These are phyloP conservation scores for Exophiala bonariae DNA, from an alignment of 2,329 filamentous ascomycete species.

Conservation along the genomic window DNA sequence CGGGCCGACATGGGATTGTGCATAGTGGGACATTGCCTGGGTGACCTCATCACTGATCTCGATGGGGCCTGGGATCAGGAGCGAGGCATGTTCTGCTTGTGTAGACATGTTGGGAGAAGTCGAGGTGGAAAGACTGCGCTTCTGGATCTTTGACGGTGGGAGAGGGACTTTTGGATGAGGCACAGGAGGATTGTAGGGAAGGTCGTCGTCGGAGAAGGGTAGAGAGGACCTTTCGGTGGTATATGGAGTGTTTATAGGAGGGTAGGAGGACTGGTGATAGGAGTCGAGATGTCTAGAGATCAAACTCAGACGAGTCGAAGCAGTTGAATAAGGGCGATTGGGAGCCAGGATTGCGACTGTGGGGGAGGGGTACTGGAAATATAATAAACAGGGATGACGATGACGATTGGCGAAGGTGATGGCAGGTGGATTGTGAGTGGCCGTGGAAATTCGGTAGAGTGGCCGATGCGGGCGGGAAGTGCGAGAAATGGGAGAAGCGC, in stretches of 20 bases:
- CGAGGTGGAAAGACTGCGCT: conserved; percentile 22
- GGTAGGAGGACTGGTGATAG: conserved; percentile 43
- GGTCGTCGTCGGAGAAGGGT: conserved; percentile 50
- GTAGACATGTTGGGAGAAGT: conserved; percentile 26
- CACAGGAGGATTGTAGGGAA: conserved; percentile 44
- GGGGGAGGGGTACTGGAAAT: conserved; percentile 5
- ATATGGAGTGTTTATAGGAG: conserved; percentile 64
- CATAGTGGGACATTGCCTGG: conserved; percentile 27
- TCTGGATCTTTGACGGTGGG: conserved; percentile 14
- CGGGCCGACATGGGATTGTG: conserved; percentile 86
- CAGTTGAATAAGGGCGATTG: conserved; percentile 38
- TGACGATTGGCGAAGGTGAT: too few relatives aligned
- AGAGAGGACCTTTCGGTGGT: conserved; percentile 58
- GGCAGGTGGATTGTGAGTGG: too few relatives aligned
- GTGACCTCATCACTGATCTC: conserved; percentile 27
- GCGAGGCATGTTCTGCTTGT: conserved; percentile 64
- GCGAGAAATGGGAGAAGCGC: too few relatives aligned
- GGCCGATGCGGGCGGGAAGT: too few relatives aligned
- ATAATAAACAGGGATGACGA: neutral
- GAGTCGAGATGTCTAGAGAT: conserved; percentile 61
- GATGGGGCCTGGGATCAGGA: conserved; percentile 87
- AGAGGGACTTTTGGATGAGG: conserved; percentile 3
- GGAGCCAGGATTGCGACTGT: conserved; percentile 46
- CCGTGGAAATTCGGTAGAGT: too few relatives aligned
- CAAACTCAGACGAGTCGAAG: conserved; percentile 55